Conservation (phyloP, 257 asterid species). For the Ballota nigra region DNA sequence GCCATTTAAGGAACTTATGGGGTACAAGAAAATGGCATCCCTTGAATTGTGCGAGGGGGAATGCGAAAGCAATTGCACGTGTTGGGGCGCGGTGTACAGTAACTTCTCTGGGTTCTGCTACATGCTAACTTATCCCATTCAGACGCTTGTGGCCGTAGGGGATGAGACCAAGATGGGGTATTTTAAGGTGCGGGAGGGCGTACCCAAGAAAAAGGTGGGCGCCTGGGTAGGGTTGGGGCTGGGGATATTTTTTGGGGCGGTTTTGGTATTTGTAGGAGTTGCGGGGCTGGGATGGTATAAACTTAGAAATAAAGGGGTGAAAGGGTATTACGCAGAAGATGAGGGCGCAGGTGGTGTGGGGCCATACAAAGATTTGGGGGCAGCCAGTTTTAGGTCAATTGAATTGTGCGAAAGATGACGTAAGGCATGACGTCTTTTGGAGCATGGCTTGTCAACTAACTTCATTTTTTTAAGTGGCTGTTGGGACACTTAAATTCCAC, state of each 20-base stretch:
- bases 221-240: constrained; percentile 48
- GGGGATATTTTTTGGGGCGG: constrained; percentile 55
- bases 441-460: constrained; percentile 16
- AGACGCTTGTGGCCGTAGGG: constrained; percentile 49
- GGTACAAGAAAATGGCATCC: constrained; percentile 43
- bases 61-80: constrained; percentile 67
- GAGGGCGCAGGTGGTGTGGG: constrained; percentile 62
- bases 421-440: constrained; percentile 52
- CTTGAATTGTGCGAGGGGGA: constrained; percentile 49
- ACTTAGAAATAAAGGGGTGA: constrained; percentile 51
- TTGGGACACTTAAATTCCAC: constrained; percentile 18
- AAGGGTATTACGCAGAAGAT: constrained; percentile 45
- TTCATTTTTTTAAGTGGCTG: constrained; percentile 14
- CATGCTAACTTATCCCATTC: constrained; percentile 63
- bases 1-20: constrained; percentile 74
- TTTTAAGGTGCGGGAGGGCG: constrained; percentile 71
- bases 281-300: constrained; percentile 47
- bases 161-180: constrained; percentile 73
- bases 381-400: constrained; percentile 86
- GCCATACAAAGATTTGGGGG: constrained; percentile 77
- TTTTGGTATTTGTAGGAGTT: constrained; percentile 53
- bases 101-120: constrained; percentile 92
- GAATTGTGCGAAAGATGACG: constrained; percentile 77
- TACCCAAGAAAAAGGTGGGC: constrained; percentile 35
- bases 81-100: constrained; percentile 91